These are phyloP conservation scores for Cercospora sp. DNA, from an alignment of 2,329 filamentous ascomycete genomes.

Conservation along the genomic window DNA sequence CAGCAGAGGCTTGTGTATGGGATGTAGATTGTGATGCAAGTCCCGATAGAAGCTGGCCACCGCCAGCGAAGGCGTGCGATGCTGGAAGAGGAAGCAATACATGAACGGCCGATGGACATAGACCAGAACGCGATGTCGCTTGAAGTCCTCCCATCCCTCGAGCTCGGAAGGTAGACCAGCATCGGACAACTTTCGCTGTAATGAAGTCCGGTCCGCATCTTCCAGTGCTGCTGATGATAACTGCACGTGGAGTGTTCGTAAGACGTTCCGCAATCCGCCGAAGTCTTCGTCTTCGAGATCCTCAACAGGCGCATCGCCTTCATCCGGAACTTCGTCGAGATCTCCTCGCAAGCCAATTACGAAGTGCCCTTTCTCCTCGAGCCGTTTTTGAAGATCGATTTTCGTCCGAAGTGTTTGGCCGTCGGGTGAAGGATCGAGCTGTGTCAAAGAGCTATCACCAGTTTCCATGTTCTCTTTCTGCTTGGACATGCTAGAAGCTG, in stretches of 20 bases:
- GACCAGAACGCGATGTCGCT: slow-evolving; percentile 64
- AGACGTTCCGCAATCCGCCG: slow-evolving; percentile 53
- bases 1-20: slow-evolving; percentile 49
- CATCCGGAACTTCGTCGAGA: slow-evolving; percentile 56
- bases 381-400: slow-evolving; percentile 54
- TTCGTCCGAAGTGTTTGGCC: slow-evolving; percentile 58
- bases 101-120: slow-evolving; percentile 75
- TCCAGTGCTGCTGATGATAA: slow-evolving; percentile 2
- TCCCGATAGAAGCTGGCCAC: slow-evolving; percentile 49
- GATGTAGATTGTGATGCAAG: slow-evolving; percentile 54
- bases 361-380: slow-evolving; percentile 57
- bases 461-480: slow-evolving; percentile 17
- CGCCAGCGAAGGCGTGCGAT: slow-evolving; percentile 57
- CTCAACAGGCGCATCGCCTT: slow-evolving; percentile 35
- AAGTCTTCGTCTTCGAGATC: slow-evolving; percentile 34
- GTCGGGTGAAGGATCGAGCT: slow-evolving; percentile 42
- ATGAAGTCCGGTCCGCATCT: slow-evolving; percentile 11
- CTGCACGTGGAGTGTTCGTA: slow-evolving; percentile 69
- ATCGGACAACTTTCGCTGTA: slow-evolving; percentile 26
- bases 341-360: slow-evolving; percentile 69
- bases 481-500: slow-evolving; percentile 7
- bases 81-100: slow-evolving; percentile 71
- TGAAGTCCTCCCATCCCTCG: slow-evolving; percentile 22
- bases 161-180: slow-evolving; percentile 19
- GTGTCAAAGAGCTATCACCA: slow-evolving; percentile 19